Base-by-base conservation (phyloP, 257 asterid species). In the Buddleja alternifolia region DNA sequence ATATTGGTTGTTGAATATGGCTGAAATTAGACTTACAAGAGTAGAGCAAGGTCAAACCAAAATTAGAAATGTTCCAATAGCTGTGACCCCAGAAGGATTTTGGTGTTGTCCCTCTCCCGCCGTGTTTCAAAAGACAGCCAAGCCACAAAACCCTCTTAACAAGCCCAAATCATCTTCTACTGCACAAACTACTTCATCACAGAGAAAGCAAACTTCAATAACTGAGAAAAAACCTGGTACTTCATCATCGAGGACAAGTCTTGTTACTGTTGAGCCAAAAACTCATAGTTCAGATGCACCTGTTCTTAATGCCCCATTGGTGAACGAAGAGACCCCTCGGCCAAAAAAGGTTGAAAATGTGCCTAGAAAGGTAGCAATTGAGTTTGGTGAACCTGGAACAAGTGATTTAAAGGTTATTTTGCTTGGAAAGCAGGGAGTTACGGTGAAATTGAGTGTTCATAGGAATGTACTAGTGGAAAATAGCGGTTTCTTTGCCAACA, bases 71-170 rank as follows among this genome's bases (percentile, higher is more conserved):
- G 98, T 93, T 14, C 98, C 98, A 66, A 93, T 93, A 71, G 98
- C 95, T 66, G 98, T 93, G 8, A 93, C 98, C 36, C 97, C 97
- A 24, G 98, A 93, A 44, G 98, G 98, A 23, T 93, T 93, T 67
- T 93, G 99, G 99, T 93, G 99, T 78, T 93, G 99, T 66, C 99
- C 99, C 34, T 87, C 96, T 16, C 99, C 96, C 3, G 85, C 75
- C 50, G 99, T 80, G 57, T 90, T 93, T 63, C 99, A 93, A 55
- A 93, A 90, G 78, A 58, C 86, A 44, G 14, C 61, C 25, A 90
- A 85, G 69, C 10, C 87, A 23, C 93, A 81, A 36, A 82, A 80
- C 69, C 83, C 88, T 63, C 78, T 70, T 47, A 88, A 73, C 81
- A 88, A 85, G 80, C 81, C 89, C 57, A 83, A 76, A 74, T 46